Conservation (phyloP, 177 flowering plant genomes). For the Viscum album region DNA sequence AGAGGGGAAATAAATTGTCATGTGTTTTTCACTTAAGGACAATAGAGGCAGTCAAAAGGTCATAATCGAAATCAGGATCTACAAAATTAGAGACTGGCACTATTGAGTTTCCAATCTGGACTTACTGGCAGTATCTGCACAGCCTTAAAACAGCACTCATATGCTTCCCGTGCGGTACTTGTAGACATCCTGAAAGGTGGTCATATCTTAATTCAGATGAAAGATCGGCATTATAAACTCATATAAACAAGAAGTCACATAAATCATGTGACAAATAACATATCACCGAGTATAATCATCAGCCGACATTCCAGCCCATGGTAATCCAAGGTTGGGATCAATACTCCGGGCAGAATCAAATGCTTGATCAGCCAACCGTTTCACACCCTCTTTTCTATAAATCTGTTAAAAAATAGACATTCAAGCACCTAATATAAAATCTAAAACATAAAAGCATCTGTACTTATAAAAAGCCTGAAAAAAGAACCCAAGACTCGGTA, state of each 20-base stretch:
- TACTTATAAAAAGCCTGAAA: background rate
- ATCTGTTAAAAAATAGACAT: conserved; percentile 32
- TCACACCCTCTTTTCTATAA: conserved; percentile 47
- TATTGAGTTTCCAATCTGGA: too few species aligned
- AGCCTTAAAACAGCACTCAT: conserved; percentile 78
- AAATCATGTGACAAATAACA: background rate
- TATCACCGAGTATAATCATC: conserved; percentile 48
- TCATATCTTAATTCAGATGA: background rate
- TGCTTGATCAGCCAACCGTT: conserved; percentile 52
- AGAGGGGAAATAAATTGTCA: too few species aligned
- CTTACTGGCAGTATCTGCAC: conserved; percentile 76
- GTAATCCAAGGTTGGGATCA: conserved; percentile 89
- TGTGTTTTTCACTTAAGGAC: too few species aligned
- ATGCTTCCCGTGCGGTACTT: conserved; percentile 44
- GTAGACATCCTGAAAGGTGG: conserved; percentile 31
- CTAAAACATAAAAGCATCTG: background rate
- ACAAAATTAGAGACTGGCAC: too few species aligned
- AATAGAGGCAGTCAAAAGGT: too few species aligned
- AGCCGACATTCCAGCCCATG: conserved; percentile 98
- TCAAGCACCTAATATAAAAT: conserved; percentile 10
- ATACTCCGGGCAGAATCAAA: conserved; percentile 93
- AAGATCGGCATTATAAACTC: background rate
- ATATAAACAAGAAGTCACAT: background rate
- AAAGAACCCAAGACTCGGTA: too few species aligned
- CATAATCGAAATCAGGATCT: too few species aligned